A percentile compares a stretch with the other conserved stretches of the same genome.
phyloP scores from a whole-genome alignment of 768 basidiomycete genomes.

The Pleurotus giganteus region DNA sequence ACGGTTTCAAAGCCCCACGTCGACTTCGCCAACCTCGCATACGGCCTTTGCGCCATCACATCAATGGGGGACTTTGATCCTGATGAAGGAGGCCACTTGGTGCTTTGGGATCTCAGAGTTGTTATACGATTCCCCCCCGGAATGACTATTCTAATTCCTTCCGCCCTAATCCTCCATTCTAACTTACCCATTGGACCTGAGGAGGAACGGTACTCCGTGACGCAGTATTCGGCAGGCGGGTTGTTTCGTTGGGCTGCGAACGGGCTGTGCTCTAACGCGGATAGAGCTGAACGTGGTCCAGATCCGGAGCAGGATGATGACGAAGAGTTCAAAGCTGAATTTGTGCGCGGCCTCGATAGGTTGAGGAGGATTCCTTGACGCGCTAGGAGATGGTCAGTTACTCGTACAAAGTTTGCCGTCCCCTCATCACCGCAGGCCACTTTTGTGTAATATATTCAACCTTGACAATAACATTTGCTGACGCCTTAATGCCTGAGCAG shows the following conservation, averaged over 20 bases:
- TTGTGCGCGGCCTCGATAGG: too few relatives aligned
- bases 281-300: too few relatives aligned
- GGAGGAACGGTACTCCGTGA: conserved; percentile 15
- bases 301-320: too few relatives aligned
- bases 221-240: conserved; percentile 17
- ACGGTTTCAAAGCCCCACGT: too few relatives aligned
- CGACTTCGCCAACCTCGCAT: conserved; percentile 24
- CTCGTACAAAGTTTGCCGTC: too few relatives aligned
- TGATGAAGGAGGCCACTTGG: conserved; percentile 19
- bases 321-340: too few relatives aligned
- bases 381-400: too few relatives aligned
- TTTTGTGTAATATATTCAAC: too few relatives aligned
- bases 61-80: conserved; percentile 22
- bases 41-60: conserved; percentile 25
- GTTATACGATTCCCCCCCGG: conserved; percentile 19
- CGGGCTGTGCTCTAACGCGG: conserved; percentile 2
- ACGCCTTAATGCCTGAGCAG: too few relatives aligned
- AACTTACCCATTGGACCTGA: background rate
- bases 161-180: conserved; percentile 14
- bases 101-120: conserved; percentile 17
- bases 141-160: conserved; percentile 18
- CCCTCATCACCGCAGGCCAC: too few relatives aligned
- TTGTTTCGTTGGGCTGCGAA: conserved; percentile 15
- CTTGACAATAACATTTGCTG: too few relatives aligned
- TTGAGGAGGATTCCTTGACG: too few relatives aligned